Evolutionary conservation across 2,329 filamentous ascomycete genomes (phyloP), one percentile per base, ranked within the genome.

Genomic region (Fusarium torulosum): DNA sequence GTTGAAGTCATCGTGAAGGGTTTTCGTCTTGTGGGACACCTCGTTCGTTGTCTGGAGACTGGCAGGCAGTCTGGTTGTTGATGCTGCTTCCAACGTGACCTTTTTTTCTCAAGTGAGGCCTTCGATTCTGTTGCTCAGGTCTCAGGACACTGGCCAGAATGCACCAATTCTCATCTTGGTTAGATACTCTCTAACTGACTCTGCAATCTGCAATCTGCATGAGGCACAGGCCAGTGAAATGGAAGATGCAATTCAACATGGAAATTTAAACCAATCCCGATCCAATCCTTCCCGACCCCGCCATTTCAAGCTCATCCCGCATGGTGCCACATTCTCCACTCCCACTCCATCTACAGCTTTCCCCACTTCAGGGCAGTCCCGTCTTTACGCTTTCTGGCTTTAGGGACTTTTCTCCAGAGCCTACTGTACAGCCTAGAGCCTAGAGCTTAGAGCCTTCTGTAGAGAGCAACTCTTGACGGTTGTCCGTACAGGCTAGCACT

Each of bases 291-390:
- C 38, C 50, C 47, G 38, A 69, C 66, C 66, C 66, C 66, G 61
- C 66, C 65, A 62, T 56, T 58, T 69, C 60, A 57, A 64, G 63
- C 31, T 53, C 63, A 60, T 60, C 63, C 67, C 59, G 59, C 63
- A 70, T 59, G 44, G 50, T 70, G 54, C 60, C 66, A 66, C 63
- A 57, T 56, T 56, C 47, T 38, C 37, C 37, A 23, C 44, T 50
- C 42, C 59, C 59, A 50, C 37, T 23, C 57, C 47, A 41, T 55
- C 58, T 29, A 49, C 42, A 51, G 53, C 49, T 21, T 52, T 49
- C 53, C 33, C 54, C 46, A 55, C 62, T 42, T 56, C 50, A 49
- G 51, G 29, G 31, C 43, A 33, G 14, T 43, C 44, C 43, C 6
- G 29, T 38, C 44, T 51, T 62, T 57, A 50, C 59, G 59, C 29